A percentile compares a stretch with the other conserved stretches of the same genome.
Conservation (phyloP, 2,329 filamentous ascomycete species). For the Colletotrichum shisoi region DNA sequence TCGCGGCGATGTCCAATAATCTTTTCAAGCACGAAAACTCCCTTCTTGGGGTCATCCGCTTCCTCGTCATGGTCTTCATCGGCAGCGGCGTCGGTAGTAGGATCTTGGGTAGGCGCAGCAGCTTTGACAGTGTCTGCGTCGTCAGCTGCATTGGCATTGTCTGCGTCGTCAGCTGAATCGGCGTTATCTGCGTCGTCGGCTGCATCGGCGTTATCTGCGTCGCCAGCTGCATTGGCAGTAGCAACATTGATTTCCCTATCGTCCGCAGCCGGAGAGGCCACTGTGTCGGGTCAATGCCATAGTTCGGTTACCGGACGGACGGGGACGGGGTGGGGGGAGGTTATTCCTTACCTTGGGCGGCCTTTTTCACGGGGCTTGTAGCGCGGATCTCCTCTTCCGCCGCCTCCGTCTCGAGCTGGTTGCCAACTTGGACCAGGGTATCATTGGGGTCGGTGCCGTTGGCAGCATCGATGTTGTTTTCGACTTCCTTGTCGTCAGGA, state of each 20-base stretch:
- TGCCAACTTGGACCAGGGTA: conserved; percentile 20
- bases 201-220: conserved; percentile 17
- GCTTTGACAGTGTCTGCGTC: conserved; percentile 23
- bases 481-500: conserved; percentile 1
- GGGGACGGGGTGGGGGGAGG: too few relatives aligned
- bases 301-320: too few relatives aligned
- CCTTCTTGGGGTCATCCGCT: conserved; percentile 19
- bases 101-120: conserved; percentile 6
- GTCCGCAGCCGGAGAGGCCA: conserved; percentile 1
- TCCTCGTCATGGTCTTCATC: conserved; percentile 16
- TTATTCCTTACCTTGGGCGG: conserved; percentile 10
- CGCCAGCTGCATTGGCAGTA: conserved; percentile 3
- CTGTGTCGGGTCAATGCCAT: background rate
- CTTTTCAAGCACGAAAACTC: conserved; percentile 27
- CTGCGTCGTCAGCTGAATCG: background rate
- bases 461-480: conserved; percentile 8
- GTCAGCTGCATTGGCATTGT: conserved; percentile 17
- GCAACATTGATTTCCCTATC: conserved; percentile 29
- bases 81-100: background rate
- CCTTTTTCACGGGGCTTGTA: conserved; percentile 23
- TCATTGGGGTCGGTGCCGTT: conserved; percentile 16
- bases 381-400: conserved; percentile 17
- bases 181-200: conserved; percentile 3
- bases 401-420: conserved; percentile 22
- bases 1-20: conserved; percentile 34